Conservation (phyloP, 1,284 basidiomycete species). For the Xerocomus minutiporus region DNA sequence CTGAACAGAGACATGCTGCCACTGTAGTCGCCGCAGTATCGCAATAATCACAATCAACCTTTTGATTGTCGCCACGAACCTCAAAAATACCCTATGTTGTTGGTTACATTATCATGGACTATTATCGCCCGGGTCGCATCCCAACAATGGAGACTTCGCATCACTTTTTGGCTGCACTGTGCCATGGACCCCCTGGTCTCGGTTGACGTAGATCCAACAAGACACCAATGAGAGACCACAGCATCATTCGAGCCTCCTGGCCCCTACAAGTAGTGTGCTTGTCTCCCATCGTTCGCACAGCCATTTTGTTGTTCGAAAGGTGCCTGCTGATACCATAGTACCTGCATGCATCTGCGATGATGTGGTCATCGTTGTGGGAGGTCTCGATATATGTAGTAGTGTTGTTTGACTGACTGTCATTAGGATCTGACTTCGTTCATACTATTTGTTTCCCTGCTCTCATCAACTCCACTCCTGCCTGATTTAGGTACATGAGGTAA, state of each 20-base stretch:
- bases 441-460: no score
- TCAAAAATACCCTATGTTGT: no score
- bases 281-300: conserved; percentile 34
- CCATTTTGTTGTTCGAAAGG: no score
- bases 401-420: no score
- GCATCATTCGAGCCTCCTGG: conserved; percentile 45
- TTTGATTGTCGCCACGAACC: conserved; percentile 40
- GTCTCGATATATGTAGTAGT: no score
- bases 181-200: conserved; percentile 33
- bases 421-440: no score
- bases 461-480: no score
- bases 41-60: conserved; percentile 39
- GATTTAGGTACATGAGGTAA: no score
- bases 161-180: conserved; percentile 37
- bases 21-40: conserved; percentile 52
- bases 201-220: conserved; percentile 48
- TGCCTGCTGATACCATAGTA: no score
- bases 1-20: conserved; percentile 63
- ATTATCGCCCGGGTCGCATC: conserved; percentile 11
- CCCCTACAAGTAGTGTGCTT: conserved; percentile 43
- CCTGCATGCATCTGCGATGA: no score
- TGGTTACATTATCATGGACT: conserved; percentile 1
- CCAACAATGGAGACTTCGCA: conserved; percentile 40
- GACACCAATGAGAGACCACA: conserved; percentile 68
- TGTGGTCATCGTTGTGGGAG: no score